A percentile compares a stretch with the other conserved stretches of the same genome.
Evolutionary conservation across 139 green algal species (phyloP).

Genomic region (Chlamydomonas sp.): DNA sequence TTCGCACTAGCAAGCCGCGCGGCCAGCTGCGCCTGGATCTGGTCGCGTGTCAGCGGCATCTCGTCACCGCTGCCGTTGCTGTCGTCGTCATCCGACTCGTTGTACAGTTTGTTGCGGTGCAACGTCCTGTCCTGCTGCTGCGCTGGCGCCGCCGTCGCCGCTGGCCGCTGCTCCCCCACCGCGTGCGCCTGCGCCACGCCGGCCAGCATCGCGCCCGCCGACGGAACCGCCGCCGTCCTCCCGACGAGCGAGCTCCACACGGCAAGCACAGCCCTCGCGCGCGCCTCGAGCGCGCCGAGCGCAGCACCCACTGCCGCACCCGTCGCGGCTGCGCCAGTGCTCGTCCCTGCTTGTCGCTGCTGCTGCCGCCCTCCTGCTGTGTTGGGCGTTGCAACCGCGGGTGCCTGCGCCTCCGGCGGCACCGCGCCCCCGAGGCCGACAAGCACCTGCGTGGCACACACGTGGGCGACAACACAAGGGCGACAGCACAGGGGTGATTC

Average conservation of each 20-base stretch:
- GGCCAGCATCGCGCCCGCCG: not conserved
- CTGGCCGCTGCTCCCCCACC: not conserved
- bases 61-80: conserved; percentile 16
- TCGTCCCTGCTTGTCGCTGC: not conserved
- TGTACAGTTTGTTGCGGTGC: conserved; percentile 16
- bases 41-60: conserved; percentile 29
- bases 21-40: too few species aligned
- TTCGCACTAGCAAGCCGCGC: too few species aligned
- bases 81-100: conserved; percentile 21
- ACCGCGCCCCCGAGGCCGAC: too few species aligned
- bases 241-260: conserved; percentile 18
- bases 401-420: too few species aligned
- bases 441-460: too few species aligned
- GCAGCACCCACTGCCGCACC: too few species aligned
- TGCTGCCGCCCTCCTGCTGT: not conserved
- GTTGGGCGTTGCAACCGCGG: too few species aligned
- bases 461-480: too few species aligned
- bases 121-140: conserved; percentile 1
- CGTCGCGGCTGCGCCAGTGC: conserved; percentile 4
- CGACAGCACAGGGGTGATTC: too few species aligned
- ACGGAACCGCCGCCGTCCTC: not conserved
- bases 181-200: not conserved
- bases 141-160: not conserved
- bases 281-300: conserved; percentile 27
- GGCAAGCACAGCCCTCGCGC: conserved; percentile 26